Base-by-base conservation (phyloP, 352 stramenopile species). In the Pythium utonaiense region DNA sequence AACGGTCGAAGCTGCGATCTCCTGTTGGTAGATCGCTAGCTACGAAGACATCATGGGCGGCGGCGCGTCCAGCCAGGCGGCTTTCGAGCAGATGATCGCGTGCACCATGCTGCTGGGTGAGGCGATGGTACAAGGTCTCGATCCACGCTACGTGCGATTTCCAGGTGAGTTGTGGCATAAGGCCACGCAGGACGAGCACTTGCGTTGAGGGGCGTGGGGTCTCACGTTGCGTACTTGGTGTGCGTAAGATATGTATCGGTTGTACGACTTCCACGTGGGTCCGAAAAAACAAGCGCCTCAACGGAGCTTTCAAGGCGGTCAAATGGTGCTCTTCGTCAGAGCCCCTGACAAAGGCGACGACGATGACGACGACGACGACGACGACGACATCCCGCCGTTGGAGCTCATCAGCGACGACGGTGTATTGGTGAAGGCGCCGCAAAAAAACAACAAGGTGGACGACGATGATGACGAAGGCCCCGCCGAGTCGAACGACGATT, bases 51-150 rank as follows among this genome's bases (percentile, higher is more conserved):
- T 27, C n/a, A 93, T 93, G 83, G 83, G 83, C 16, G 81, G 67
- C 0, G 83, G 78, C 7, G 79, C 81, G 38, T 93, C 83, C 10
- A 90, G 76, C 27, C 75, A 90, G 44, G 67, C 74, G 13, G 78
- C 77, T 3, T 86, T 93, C 54, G 78, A 88, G 73, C 83, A 93
- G 64, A 91, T 91, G 81, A 81, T 93, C 53, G 83, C 83, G 34
- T 91, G 80, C 65, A 93, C 81, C 30, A 93, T 91, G 79, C 74
- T 93, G 58, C 76, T 93, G 10, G 83, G 81, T 7, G 79, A 93
- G 53, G 81, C 83, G 49, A 89, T 91, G 81, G 83, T 93, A 30
- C 76, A 90, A 48, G 83, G 83, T 0, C 63, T 93, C 31, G 83
- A 93, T 50, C 83, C 83, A 9, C 77, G 83, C 49, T 93, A 87